Evolutionary conservation across 768 basidiomycete species (phyloP).

Genomic region (Collybia sordida): DNA sequence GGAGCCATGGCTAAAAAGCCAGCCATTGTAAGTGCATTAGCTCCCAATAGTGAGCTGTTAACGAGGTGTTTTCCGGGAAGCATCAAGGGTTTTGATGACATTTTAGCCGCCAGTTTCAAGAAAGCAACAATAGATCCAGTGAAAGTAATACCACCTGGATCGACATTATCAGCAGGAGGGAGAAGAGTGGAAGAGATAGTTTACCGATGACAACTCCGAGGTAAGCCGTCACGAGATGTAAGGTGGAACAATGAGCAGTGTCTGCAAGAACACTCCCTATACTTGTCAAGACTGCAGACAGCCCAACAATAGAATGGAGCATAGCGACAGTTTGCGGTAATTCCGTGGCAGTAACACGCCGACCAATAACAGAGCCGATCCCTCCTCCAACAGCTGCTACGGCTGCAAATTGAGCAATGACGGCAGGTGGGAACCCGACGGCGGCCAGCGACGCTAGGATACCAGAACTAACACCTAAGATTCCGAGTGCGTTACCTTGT

Average conservation of each 20-base stretch:
- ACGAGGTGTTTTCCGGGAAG: constrained; percentile 79
- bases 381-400: constrained; percentile 74
- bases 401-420: constrained; percentile 75
- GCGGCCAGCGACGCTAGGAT: constrained; percentile 79
- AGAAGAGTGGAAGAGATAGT: background rate
- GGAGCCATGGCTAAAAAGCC: constrained; percentile 75
- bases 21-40: constrained; percentile 72
- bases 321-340: constrained; percentile 80
- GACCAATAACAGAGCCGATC: constrained; percentile 71
- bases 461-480: constrained; percentile 81
- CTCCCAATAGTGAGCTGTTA: constrained; percentile 69
- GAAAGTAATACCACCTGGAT: constrained; percentile 76
- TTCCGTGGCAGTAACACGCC: constrained; percentile 85
- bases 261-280: constrained; percentile 80
- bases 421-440: constrained; percentile 76
- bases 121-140: constrained; percentile 90
- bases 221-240: constrained; percentile 85
- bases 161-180: too few relatives aligned
- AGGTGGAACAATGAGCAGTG: constrained; percentile 60
- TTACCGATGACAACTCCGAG: constrained; percentile 82
- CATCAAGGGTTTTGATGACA: constrained; percentile 70
- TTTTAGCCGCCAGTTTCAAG: constrained; percentile 81
- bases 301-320: constrained; percentile 85
- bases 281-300: constrained; percentile 86
- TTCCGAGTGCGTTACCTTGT: constrained; percentile 86